Evolutionary conservation across 208 protist species (phyloP).

Genomic region (Trypanosoma theileri): DNA sequence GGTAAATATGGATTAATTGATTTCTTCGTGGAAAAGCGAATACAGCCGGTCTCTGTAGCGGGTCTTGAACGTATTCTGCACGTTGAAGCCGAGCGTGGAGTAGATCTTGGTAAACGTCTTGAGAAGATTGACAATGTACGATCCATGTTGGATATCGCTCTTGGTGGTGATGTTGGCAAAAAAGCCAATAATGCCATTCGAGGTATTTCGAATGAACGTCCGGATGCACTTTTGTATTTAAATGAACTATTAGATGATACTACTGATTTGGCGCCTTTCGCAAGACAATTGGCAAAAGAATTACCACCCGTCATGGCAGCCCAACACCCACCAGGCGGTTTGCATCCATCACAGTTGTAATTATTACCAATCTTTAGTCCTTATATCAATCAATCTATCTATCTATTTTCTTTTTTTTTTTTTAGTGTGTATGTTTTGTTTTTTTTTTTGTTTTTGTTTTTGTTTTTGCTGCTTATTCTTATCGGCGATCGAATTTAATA

Average conservation of each 20-base stretch:
- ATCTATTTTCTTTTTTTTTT: conserved; percentile 1
- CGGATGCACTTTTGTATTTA: conserved; percentile 76
- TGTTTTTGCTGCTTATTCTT: neutral
- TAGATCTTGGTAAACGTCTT: conserved; percentile 80
- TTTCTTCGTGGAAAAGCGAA: conserved; percentile 73
- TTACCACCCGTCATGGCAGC: conserved; percentile 59
- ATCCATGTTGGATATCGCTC: conserved; percentile 82
- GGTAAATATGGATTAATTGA: conserved; percentile 88
- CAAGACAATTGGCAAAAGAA: conserved; percentile 64
- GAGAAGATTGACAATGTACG: conserved; percentile 81
- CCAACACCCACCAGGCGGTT: conserved; percentile 60
- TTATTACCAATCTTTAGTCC: neutral
- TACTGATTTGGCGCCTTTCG: conserved; percentile 75
- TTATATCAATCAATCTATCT: neutral
- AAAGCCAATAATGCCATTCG: conserved; percentile 70
- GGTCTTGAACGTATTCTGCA: conserved; percentile 80
- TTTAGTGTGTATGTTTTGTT: neutral
- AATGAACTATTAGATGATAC: conserved; percentile 88
- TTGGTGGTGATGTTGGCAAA: conserved; percentile 75
- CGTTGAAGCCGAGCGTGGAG: conserved; percentile 77
- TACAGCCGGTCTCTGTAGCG: conserved; percentile 80
- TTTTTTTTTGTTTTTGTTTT: conserved; percentile 4
- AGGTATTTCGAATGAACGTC: conserved; percentile 62
- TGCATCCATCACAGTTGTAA: conserved; percentile 66
- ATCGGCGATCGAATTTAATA: neutral